phyloP scores from a whole-genome alignment of 108 stramenopile species.

The Cylindrotheca closterium region DNA sequence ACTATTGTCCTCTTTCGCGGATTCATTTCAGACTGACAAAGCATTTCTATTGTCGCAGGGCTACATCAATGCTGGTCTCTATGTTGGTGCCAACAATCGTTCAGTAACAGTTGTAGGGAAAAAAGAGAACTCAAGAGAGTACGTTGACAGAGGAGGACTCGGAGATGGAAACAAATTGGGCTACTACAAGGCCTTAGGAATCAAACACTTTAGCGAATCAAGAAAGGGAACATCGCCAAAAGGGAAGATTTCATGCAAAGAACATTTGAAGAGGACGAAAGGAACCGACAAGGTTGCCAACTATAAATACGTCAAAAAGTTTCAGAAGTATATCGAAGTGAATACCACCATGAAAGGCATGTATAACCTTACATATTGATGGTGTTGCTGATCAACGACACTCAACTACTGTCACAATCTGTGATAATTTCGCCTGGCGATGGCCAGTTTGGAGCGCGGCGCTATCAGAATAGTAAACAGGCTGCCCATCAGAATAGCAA shows the following conservation, averaged over 20 bases:
- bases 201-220: constrained; percentile 23
- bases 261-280: background rate
- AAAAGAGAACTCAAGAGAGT: constrained; percentile 34
- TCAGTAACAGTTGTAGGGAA: constrained; percentile 27
- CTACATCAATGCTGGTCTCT: constrained; percentile 1
- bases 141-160: constrained; percentile 30
- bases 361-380: background rate
- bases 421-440: too few species aligned
- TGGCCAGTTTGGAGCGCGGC: too few species aligned
- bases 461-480: too few species aligned
- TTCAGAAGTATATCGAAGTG: background rate
- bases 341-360: background rate
- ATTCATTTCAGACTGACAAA: background rate
- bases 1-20: background rate
- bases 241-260: background rate
- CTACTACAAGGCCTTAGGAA: constrained; percentile 25
- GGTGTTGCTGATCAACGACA: too few species aligned
- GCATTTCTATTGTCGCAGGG: background rate
- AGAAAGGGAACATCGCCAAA: background rate
- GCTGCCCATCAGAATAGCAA: too few species aligned
- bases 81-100: constrained; percentile 4
- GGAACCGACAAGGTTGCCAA: background rate
- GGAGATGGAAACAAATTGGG: constrained; percentile 1
- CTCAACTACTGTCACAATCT: too few species aligned
- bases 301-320: background rate